phyloP scores from a whole-genome alignment of 495 filamentous ascomycete species.

The Penicillium flavigenum region DNA sequence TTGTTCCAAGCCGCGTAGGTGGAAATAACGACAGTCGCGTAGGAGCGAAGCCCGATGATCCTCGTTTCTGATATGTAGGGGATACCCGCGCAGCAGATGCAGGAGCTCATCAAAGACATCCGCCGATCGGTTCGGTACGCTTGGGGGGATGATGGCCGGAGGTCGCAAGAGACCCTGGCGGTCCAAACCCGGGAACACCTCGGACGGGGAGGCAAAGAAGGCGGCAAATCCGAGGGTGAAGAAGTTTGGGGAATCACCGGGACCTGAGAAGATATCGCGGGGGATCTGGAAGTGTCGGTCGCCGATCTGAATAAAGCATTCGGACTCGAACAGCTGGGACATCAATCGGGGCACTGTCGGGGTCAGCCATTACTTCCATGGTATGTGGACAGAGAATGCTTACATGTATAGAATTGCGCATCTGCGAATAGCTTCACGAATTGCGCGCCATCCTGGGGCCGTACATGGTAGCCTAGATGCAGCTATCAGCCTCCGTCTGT shows the following conservation, averaged over 20 bases:
- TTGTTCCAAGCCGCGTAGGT: constrained; percentile 89
- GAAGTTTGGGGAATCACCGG: constrained; percentile 91
- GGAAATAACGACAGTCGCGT: constrained; percentile 87
- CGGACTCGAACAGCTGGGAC: constrained; percentile 89
- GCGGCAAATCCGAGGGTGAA: constrained; percentile 90
- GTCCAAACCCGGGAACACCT: constrained; percentile 85
- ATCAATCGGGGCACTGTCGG: constrained; percentile 77
- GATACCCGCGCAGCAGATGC: constrained; percentile 87
- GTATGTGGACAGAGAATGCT: constrained; percentile 20
- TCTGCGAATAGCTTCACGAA: constrained; percentile 93
- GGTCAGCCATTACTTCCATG: constrained; percentile 7
- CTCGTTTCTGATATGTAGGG: constrained; percentile 71
- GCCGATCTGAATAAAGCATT: constrained; percentile 89
- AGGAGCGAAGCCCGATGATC: constrained; percentile 77
- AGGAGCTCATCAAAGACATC: constrained; percentile 79
- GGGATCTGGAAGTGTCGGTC: constrained; percentile 84
- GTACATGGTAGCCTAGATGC: constrained; percentile 73
- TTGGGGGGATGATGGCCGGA: constrained; percentile 79
- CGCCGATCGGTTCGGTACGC: constrained; percentile 74
- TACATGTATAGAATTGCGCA: constrained; percentile 90
- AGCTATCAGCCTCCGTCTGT: constrained; percentile 10
- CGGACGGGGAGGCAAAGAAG: constrained; percentile 77
- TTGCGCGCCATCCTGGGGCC: constrained; percentile 76
- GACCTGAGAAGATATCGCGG: constrained; percentile 78
- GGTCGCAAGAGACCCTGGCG: constrained; percentile 81